Percentiles rank a stretch among this genome's conserved stretches.
phyloP scores from a whole-genome alignment of 176 grass and related monocot genomes.

The Melocanna baccifera region DNA sequence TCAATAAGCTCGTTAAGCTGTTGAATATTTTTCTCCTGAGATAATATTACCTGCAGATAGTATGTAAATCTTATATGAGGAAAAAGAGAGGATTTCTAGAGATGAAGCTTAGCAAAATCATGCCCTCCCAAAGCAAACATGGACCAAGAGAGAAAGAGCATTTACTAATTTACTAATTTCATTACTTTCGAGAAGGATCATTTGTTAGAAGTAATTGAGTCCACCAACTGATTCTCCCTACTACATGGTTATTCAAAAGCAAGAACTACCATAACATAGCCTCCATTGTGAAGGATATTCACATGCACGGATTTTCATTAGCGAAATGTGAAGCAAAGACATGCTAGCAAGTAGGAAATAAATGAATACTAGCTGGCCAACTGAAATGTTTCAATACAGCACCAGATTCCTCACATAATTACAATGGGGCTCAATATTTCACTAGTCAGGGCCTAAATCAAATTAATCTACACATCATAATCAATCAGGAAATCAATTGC shows the following conservation, averaged over 20 bases:
- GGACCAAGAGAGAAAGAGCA: not conserved
- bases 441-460: not conserved
- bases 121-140: not conserved
- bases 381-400: not conserved
- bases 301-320: not conserved
- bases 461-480: constrained; percentile 7
- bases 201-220: not conserved
- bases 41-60: constrained; percentile 64
- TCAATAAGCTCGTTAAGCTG: constrained; percentile 65
- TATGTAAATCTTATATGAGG: not conserved
- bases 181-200: not conserved
- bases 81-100: not conserved
- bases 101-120: not conserved
- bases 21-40: constrained; percentile 72
- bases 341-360: not conserved
- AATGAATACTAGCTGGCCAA: not conserved
- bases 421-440: not conserved
- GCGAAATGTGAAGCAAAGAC: not conserved
- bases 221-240: not conserved
- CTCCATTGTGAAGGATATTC: not conserved
- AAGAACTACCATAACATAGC: not conserved
- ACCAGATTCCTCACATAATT: not conserved
- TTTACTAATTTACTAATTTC: not conserved
- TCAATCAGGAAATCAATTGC: not conserved
- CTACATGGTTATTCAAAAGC: not conserved